These are phyloP conservation scores for Backusella tuberculispora DNA, from an alignment of 192 early-diverging fungal species.

Conservation along the genomic window DNA sequence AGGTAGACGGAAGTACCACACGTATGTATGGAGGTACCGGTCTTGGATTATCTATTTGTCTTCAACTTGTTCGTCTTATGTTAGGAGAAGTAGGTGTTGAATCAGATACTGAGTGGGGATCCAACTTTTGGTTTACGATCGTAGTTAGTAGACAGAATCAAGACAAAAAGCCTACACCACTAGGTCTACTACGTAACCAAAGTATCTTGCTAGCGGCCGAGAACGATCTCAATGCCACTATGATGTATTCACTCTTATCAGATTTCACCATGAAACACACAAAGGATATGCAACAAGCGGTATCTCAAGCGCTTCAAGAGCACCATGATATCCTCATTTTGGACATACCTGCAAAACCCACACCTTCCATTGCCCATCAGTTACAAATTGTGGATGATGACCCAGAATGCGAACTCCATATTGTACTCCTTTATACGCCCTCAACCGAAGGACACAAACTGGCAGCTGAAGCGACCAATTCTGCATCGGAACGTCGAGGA, in stretches of 20 bases:
- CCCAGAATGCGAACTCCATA: slow-evolving; percentile 33
- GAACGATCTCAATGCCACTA: slow-evolving; percentile 24
- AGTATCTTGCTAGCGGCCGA: slow-evolving; percentile 21
- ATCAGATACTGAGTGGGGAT: slow-evolving; percentile 45
- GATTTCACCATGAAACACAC: slow-evolving; percentile 31
- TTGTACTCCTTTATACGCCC: slow-evolving; percentile 30
- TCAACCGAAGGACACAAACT: slow-evolving; percentile 35
- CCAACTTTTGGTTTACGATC: slow-evolving; percentile 56
- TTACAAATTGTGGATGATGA: slow-evolving; percentile 32
- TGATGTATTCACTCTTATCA: slow-evolving; percentile 30
- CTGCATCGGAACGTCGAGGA: slow-evolving; percentile 23
- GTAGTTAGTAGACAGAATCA: slow-evolving; percentile 28
- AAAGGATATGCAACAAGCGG: slow-evolving; percentile 23
- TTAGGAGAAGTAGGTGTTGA: slow-evolving; percentile 52
- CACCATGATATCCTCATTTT: slow-evolving; percentile 28
- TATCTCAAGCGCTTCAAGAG: slow-evolving; percentile 27
- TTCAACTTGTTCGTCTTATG: slow-evolving; percentile 64
- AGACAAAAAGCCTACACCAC: neutral
- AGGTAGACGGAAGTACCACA: slow-evolving; percentile 66
- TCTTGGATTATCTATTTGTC: slow-evolving; percentile 66
- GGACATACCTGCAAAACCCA: slow-evolving; percentile 30
- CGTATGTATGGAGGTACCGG: slow-evolving; percentile 71
- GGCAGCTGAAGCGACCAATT: slow-evolving; percentile 28
- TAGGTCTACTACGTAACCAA: slow-evolving; percentile 5
- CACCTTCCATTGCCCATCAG: slow-evolving; percentile 24